phyloP scores from a whole-genome alignment of 257 asterid genomes.

The Solanum neorickii region DNA sequence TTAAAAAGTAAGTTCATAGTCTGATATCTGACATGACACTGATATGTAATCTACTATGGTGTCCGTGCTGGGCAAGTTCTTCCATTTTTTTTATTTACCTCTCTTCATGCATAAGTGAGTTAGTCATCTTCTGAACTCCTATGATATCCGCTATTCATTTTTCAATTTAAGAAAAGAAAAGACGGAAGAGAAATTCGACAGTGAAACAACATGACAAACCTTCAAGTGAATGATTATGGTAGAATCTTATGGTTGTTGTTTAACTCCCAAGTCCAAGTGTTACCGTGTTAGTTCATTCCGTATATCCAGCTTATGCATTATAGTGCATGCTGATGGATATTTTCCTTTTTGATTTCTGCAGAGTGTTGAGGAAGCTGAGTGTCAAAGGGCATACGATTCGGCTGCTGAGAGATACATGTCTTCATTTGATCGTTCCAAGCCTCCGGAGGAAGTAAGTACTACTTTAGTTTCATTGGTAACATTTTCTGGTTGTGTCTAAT shows the following conservation, averaged over 20 bases:
- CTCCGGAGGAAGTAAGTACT: conserved; percentile 87
- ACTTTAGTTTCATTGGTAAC: neutral
- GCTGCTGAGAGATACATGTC: conserved; percentile 76
- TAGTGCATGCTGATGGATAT: neutral
- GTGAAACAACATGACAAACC: neutral
- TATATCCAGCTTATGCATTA: neutral
- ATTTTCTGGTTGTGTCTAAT: conserved; percentile 11
- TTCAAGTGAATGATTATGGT: neutral
- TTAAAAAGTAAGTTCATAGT: neutral
- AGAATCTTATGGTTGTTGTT: neutral
- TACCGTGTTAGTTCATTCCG: neutral
- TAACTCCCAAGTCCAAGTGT: neutral
- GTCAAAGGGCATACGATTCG: conserved; percentile 83
- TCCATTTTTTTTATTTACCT: neutral
- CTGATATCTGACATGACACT: neutral
- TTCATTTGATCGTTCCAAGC: conserved; percentile 67
- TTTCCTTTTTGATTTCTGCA: conserved; percentile 3
- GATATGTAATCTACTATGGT: neutral
- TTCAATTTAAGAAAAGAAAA: neutral
- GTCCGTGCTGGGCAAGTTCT: neutral
- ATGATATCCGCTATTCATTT: neutral
- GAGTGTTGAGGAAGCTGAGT: conserved; percentile 99
- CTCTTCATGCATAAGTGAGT: neutral
- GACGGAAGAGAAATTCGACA: neutral
- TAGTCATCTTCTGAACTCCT: neutral